Evolutionary conservation across 228 moss, liverwort and hornwort genomes (phyloP), one percentile per base, ranked within the genome.

Genomic region (Sphagnum fallax): DNA sequence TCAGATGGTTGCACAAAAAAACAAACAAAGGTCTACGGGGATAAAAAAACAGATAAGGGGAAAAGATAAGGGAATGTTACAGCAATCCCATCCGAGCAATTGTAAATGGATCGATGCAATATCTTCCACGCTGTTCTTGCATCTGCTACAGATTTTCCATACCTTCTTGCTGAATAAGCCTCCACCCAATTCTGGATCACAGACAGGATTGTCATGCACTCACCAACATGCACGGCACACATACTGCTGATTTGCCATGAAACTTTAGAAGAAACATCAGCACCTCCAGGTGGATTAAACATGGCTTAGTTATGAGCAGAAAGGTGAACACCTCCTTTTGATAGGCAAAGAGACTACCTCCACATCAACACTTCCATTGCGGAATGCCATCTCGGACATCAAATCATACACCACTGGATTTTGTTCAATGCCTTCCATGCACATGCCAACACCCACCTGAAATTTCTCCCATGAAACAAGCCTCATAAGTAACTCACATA

Each of bases 351-450:
- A 32, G 32, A 32, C 77, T 57, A 90, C 95, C 87, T 95, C 78
- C 49, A 88, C 76, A 66, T 84, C 32, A 48, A 92, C 58, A 71
- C 76, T 52, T 69, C 69, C 53, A 68, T 80, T 73, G 13, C 75
- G 85, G 58, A 95, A 95, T 9, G 90, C 83, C 90, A 95, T 95
- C 77, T 95, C 95, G n/a, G 82, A 87, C 95, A 95, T 95, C 16
- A 95, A 84, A 74, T 95, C 95, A 83, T 95, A 92, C 0, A 95
- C 90, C 61, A 95, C 90, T 67, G 92, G 90, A 65, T 95, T 95
- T 74, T 92, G 90, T 76, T 95, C 92, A 83, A 90, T 95, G 70
- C 95, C 92, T 80, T 95, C 95, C 92, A 95, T 95, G 70, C 95
- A 95, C 81, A 87, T 95, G 73, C 95, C 92, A 60, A 95, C 84